Percentiles rank a stretch among this genome's conserved stretches.
Conservation (phyloP, 108 stramenopile genomes). For the Aureococcus anophagefferens region DNA sequence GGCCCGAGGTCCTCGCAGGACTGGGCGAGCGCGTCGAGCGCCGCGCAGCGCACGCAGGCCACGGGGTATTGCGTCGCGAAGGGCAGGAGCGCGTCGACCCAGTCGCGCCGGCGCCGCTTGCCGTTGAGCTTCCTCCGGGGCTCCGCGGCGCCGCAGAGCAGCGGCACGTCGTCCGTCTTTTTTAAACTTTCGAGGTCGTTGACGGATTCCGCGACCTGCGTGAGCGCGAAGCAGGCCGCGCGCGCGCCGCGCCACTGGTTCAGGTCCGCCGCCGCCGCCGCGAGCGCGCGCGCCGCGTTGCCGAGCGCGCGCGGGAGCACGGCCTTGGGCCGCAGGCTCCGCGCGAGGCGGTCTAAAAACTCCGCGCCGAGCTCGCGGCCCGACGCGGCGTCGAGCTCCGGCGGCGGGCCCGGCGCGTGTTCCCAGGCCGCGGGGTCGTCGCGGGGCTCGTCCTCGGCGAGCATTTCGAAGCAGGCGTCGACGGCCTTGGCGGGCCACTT, state of each 20-base stretch:
- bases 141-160: not conserved
- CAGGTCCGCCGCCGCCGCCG: not conserved
- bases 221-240: not conserved
- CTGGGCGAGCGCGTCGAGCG: not conserved
- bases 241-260: not conserved
- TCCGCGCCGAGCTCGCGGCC: not conserved
- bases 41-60: not conserved
- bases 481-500: not conserved
- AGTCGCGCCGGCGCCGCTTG: not conserved
- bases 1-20: not conserved
- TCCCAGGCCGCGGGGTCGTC: not conserved
- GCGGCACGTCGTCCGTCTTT: not conserved
- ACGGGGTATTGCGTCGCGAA: not conserved
- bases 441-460: not conserved
- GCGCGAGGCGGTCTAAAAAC: not conserved
- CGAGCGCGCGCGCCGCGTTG: not conserved
- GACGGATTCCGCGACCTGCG: not conserved
- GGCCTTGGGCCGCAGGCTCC: not conserved
- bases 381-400: not conserved
- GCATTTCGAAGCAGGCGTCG: not conserved
- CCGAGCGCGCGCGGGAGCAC: not conserved
- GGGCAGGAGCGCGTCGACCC: not conserved
- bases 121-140: not conserved
- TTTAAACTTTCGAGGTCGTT: not conserved
- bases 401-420: not conserved